These are phyloP conservation scores for Tagetes erecta DNA, from an alignment of 129 eudicot genomes.

Conservation along the genomic window DNA sequence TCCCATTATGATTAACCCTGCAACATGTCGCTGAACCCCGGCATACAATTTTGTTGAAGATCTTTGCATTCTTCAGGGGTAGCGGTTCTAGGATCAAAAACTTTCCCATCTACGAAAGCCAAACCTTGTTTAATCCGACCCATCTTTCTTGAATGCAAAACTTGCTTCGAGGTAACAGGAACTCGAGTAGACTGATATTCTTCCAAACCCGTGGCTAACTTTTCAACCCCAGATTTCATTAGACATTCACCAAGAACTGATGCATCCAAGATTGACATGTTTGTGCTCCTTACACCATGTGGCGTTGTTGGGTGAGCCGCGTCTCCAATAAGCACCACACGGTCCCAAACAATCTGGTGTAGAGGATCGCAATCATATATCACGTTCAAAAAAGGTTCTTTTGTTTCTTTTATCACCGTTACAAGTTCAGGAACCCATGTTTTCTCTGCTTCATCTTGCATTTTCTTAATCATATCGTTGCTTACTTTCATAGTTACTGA, in stretches of 20 bases:
- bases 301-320: conserved; percentile 95
- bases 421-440: conserved; percentile 70
- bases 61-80: conserved; percentile 45
- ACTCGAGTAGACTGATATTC: conserved; percentile 64
- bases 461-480: conserved; percentile 47
- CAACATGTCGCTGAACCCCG: conserved; percentile 47
- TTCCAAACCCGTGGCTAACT: conserved; percentile 41
- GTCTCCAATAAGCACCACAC: conserved; percentile 77
- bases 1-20: conserved; percentile 8
- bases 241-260: conserved; percentile 75
- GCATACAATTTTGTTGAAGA: conserved; percentile 68
- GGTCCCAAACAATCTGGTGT: conserved; percentile 60
- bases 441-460: conserved; percentile 74
- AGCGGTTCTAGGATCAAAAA: conserved; percentile 52
- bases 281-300: conserved; percentile 87
- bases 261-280: conserved; percentile 87
- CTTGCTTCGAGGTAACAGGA: conserved; percentile 59
- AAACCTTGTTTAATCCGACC: conserved; percentile 83
- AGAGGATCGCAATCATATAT: conserved; percentile 79
- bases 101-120: conserved; percentile 34
- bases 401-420: conserved; percentile 56
- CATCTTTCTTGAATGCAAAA: conserved; percentile 56
- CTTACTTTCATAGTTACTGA: conserved; percentile 83
- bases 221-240: conserved; percentile 54
- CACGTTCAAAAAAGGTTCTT: conserved; percentile 71